Percentiles rank a stretch among this genome's conserved stretches.
These are phyloP conservation scores for Alternaria gaisen DNA, from an alignment of 2,329 filamentous ascomycete genomes.

Conservation along the genomic window DNA sequence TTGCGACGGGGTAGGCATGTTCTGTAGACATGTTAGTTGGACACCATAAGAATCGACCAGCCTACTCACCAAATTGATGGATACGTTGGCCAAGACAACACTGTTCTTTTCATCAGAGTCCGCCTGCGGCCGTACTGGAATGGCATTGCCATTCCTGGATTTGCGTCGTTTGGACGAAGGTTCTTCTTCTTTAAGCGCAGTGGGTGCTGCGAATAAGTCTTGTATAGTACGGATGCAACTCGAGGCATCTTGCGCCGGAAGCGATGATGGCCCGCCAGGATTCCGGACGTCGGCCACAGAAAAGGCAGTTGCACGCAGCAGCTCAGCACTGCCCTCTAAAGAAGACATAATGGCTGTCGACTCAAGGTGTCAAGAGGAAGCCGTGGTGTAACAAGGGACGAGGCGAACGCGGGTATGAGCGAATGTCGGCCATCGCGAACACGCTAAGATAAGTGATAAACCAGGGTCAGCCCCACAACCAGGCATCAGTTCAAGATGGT, in stretches of 20 bases:
- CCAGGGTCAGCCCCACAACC: constrained; percentile 14
- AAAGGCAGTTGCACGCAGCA: constrained; percentile 17
- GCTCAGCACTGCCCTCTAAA: constrained; percentile 27
- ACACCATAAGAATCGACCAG: neutral
- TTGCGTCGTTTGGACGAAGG: constrained; percentile 43
- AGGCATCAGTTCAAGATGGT: constrained; percentile 10
- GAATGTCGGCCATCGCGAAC: constrained; percentile 20
- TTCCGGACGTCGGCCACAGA: neutral
- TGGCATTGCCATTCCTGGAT: constrained; percentile 17
- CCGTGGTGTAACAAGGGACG: constrained; percentile 6
- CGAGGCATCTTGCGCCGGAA: constrained; percentile 21
- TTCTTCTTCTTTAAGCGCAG: constrained; percentile 13
- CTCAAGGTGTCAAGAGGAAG: neutral
- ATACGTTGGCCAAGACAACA: constrained; percentile 40
- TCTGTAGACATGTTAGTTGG: constrained; percentile 18
- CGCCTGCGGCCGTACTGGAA: neutral
- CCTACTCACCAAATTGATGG: constrained; percentile 38
- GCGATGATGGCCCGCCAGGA: neutral
- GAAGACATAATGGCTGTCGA: constrained; percentile 26
- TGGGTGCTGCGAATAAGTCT: constrained; percentile 25
- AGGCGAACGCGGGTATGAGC: constrained; percentile 18
- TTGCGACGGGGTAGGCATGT: constrained; percentile 3
- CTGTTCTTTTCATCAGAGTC: constrained; percentile 31
- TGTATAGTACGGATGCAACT: constrained; percentile 22
- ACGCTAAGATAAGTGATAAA: constrained; percentile 29